These are phyloP conservation scores for Schwanniomyces yamadae DNA, from an alignment of 805 yeast species.

Conservation along the genomic window DNA sequence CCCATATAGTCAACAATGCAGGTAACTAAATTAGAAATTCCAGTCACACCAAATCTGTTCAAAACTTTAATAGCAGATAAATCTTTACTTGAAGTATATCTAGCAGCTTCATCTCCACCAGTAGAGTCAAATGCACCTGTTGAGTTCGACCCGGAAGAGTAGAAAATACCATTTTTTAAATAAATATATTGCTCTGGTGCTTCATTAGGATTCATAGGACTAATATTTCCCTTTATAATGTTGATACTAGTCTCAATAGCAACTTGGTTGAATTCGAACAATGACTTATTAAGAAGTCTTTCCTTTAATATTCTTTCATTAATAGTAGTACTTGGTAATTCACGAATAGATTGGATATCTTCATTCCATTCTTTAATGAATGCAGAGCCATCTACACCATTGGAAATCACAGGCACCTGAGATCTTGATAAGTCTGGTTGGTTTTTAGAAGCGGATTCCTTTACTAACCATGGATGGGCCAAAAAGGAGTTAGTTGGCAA, in stretches of 20 bases:
- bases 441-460: constrained; percentile 16
- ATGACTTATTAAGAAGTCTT: constrained; percentile 64
- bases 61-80: constrained; percentile 66
- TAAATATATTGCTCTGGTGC: constrained; percentile 60
- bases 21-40: constrained; percentile 71
- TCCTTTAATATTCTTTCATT: constrained; percentile 76
- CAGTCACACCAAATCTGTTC: constrained; percentile 61
- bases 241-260: constrained; percentile 81
- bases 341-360: constrained; percentile 81
- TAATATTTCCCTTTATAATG: constrained; percentile 68
- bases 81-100: constrained; percentile 78
- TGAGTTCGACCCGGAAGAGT: constrained; percentile 69
- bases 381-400: constrained; percentile 62
- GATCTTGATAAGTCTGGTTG: constrained; percentile 59
- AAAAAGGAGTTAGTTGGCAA: constrained; percentile 62
- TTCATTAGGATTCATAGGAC: constrained; percentile 81
- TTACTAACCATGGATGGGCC: constrained; percentile 78
- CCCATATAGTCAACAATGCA: constrained; percentile 91
- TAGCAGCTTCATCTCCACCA: constrained; percentile 86
- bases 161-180: constrained; percentile 81
- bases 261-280: constrained; percentile 71
- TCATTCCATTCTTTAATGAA: constrained; percentile 81
- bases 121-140: constrained; percentile 59
- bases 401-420: constrained; percentile 52
- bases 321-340: constrained; percentile 57